These are phyloP conservation scores for Chytriomyces sp. DNA, from an alignment of 192 early-diverging fungal genomes.

Conservation along the genomic window DNA sequence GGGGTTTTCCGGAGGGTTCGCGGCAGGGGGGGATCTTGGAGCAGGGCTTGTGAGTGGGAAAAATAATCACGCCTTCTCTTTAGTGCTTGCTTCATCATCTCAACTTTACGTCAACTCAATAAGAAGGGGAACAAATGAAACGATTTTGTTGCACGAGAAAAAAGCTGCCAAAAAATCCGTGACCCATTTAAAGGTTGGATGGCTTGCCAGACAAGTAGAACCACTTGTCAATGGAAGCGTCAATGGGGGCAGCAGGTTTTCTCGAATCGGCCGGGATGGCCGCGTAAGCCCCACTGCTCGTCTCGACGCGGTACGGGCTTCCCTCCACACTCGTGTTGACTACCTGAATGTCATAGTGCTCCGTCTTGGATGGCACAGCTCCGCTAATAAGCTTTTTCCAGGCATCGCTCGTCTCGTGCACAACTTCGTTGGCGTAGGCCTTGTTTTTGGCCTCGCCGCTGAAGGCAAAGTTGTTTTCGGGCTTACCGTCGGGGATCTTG, in stretches of 20 bases:
- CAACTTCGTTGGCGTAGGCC: constrained; percentile 85
- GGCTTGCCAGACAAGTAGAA: constrained; percentile 88
- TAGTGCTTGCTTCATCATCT: too few species aligned
- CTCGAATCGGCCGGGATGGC: constrained; percentile 54
- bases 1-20: too few species aligned
- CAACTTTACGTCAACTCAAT: not conserved
- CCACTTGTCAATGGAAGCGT: constrained; percentile 96
- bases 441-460: constrained; percentile 72
- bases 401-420: constrained; percentile 92
- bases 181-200: constrained; percentile 44
- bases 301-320: constrained; percentile 72
- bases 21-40: too few species aligned
- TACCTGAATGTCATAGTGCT: constrained; percentile 73
- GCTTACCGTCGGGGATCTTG: constrained; percentile 99
- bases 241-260: constrained; percentile 69
- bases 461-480: constrained; percentile 99
- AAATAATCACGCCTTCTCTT: too few species aligned
- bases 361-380: constrained; percentile 60
- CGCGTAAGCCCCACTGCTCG: constrained; percentile 58
- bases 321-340: constrained; percentile 64
- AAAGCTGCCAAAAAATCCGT: too few species aligned
- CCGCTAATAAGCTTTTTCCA: constrained; percentile 84
- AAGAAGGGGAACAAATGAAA: not conserved
- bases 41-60: too few species aligned
- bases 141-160: too few species aligned